Evolutionary conservation across 768 basidiomycete species (phyloP), one percentile per base, ranked within the genome.

Genomic region (Boletus eberwhitei): DNA sequence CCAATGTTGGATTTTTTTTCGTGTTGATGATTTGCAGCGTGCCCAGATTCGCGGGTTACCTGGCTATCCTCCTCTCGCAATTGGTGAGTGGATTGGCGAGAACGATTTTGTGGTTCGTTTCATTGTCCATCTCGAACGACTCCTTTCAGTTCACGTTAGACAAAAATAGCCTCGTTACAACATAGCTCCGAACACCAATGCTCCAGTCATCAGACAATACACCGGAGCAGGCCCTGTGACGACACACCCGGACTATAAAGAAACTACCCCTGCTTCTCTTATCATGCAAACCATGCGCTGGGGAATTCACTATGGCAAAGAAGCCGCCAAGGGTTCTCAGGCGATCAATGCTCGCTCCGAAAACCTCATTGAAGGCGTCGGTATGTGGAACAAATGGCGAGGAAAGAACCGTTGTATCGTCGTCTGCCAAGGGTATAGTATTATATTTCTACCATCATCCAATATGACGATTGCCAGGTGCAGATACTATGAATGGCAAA

Each of bases 401-500:
- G 87, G 86, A 19, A 82, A 75, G 71, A 89, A 90, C 59, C 81
- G 96, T 36, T 98, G 95, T 65, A 80, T 88, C n/a, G 82, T 98
- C 50, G 73, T 89, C 21, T 88, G 86, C 50, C 81, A 92, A 67
- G 90, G 91, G 79, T 88, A 73, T 61, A 69, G 12, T 34, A 19
- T 17, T n/a, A 3, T 12, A 8, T 9, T 31, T 29, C 11, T 37
- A 2, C 17, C 9, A 19, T 14, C 4, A 4, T 21, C 6, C 22
- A 13, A 13, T 8, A 37, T 37, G 39, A 48, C 31, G 8, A 6
- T 58, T 22, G 1, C 19, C 13, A 17, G 21, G 21, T 13, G 29
- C 39, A 92, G 92, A 31, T 97, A 97, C 69, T 98, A 92, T 67
- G 96, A 99, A 71, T 98, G 96, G 96, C 77, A 91, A 39, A 87